These are phyloP conservation scores for Sindora glabra DNA, from an alignment of 306 rosid species.

Conservation along the genomic window DNA sequence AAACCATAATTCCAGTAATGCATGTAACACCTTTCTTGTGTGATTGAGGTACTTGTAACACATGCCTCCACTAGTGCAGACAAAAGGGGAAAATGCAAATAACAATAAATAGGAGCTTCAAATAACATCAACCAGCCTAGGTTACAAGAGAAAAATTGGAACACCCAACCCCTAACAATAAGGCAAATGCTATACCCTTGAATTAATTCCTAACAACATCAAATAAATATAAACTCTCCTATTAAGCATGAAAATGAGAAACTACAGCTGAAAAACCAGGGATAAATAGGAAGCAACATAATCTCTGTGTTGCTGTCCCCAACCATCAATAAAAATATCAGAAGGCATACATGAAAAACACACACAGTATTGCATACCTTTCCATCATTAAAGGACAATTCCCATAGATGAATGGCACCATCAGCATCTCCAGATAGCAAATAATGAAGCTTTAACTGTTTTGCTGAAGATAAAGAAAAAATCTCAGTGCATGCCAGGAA, in stretches of 20 bases:
- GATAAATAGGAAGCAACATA: not conserved
- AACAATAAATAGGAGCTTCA: slow-evolving; percentile 6
- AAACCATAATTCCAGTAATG: slow-evolving; percentile 68
- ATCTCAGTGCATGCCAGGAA: not conserved
- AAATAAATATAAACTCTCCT: too few relatives aligned
- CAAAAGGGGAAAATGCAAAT: not conserved
- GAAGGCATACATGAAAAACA: not conserved
- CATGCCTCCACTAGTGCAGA: slow-evolving; percentile 66
- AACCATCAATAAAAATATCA: not conserved
- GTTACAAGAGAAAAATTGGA: not conserved
- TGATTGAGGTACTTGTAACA: slow-evolving; percentile 54
- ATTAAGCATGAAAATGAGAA: not conserved
- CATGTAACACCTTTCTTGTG: slow-evolving; percentile 97
- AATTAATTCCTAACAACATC: too few relatives aligned
- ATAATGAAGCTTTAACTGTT: slow-evolving; percentile 58
- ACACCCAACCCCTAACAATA: not conserved
- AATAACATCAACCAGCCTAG: not conserved
- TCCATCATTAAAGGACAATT: slow-evolving; percentile 42
- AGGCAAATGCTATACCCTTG: too few relatives aligned
- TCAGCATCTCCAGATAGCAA: slow-evolving; percentile 85
- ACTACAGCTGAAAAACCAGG: not conserved
- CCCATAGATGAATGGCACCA: slow-evolving; percentile 79
- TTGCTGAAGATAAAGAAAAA: slow-evolving; percentile 38
- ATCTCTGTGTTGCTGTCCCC: not conserved
- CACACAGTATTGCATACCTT: slow-evolving; percentile 55